Evolutionary conservation across 495 filamentous ascomycete genomes (phyloP), one percentile per base, ranked within the genome.

Genomic region (Aspergillus leporis): DNA sequence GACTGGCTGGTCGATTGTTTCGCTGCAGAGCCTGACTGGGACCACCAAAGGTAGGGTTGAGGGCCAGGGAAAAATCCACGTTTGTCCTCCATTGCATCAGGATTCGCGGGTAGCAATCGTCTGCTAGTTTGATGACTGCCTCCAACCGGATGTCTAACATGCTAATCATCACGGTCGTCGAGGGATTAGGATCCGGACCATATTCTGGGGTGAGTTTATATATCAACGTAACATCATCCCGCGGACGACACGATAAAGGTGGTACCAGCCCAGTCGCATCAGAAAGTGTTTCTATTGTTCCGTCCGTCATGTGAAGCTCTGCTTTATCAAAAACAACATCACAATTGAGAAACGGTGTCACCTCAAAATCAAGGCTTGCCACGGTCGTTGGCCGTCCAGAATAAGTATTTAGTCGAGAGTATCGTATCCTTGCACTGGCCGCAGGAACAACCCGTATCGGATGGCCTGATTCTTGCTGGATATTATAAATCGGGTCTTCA

Each of bases 351-450:
- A 91, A 92, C 21, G 91, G 87, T 0, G 91, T 93, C 54, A 95
- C 87, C 71, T 97, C 93, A 51, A 96, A 77, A 70, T 96, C 92
- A 18, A 97, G 79, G 51, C 89, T 88, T 21, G 93, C 92, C 47
- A 95, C 82, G 0, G 93, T 80, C 22, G 85, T 81, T n/a, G 85
- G 79, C 57, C 82, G 85, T 14, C 83, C 78, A 21, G 85, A 81
- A 7, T 81, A 81, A 8, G 84, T 82, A 59, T 86, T 89, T 25
- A 88, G 77, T 56, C 87, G 83, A 7, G 91, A 86, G 69, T 95
- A 96, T 31, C 91, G 81, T 50, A 97, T 85, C 28, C 91, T 85
- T 23, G 90, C 89, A 70, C 91, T 91, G n/a, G 93, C 85, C 4
- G 89, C 86, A 14, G 93, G 91, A 47, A 86, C 88, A 55, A 93